phyloP scores from a whole-genome alignment of 164 flowering plant species.

The Magnolia kwangsiensis region DNA sequence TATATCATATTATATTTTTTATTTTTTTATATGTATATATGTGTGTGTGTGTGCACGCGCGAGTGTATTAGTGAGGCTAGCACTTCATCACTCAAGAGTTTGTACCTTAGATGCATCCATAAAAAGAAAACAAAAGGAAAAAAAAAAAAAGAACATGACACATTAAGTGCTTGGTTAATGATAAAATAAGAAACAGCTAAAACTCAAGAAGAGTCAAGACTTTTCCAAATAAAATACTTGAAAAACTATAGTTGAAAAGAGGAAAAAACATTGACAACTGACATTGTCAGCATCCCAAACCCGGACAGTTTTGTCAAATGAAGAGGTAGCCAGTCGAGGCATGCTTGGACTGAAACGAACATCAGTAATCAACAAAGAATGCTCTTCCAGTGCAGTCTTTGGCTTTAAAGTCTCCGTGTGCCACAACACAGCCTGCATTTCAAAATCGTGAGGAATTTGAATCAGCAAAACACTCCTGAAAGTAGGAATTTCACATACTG shows the following conservation, averaged over 20 bases:
- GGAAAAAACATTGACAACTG: slow-evolving; percentile 16
- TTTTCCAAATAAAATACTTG: not conserved
- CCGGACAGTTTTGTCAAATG: slow-evolving; percentile 70
- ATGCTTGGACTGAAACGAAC: slow-evolving; percentile 72
- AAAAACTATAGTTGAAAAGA: not conserved
- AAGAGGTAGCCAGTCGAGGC: slow-evolving; percentile 72
- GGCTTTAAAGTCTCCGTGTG: slow-evolving; percentile 46
- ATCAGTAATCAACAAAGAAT: slow-evolving; percentile 57
- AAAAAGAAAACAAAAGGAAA: not conserved
- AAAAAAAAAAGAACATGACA: not conserved
- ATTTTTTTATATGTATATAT: too few relatives aligned
- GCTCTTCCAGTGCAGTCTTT: slow-evolving; percentile 69
- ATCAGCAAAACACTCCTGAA: not conserved
- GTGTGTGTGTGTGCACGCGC: too few relatives aligned
- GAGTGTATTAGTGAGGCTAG: too few relatives aligned
- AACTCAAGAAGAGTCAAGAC: not conserved
- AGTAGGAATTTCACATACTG: not conserved
- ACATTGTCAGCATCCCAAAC: slow-evolving; percentile 85
- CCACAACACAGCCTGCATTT: slow-evolving; percentile 71
- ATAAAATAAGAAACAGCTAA: not conserved
- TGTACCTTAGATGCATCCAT: not conserved
- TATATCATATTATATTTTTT: too few relatives aligned
- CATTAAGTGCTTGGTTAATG: too few relatives aligned
- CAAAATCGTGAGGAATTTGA: slow-evolving; percentile 11
- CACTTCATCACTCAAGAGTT: too few relatives aligned